Conservation (phyloP, 2,329 filamentous ascomycete species). For the Fusarium euwallaceae region DNA sequence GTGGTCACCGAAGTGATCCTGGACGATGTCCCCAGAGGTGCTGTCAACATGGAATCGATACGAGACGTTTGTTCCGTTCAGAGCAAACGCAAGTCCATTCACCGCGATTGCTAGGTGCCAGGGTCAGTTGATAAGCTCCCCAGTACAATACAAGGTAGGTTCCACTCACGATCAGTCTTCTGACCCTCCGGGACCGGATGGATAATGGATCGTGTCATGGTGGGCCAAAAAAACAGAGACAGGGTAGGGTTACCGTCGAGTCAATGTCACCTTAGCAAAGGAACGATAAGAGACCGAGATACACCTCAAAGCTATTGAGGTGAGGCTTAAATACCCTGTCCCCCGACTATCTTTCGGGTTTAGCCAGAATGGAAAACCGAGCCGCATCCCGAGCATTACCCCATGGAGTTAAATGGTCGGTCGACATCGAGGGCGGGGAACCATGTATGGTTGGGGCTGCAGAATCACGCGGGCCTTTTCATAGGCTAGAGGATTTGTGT, state of each 20-base stretch:
- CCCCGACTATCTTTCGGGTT: background rate
- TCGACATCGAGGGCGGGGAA: background rate
- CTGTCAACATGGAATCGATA: conserved; percentile 75
- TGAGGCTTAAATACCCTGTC: conserved; percentile 9
- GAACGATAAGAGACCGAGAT: background rate
- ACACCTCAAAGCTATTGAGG: background rate
- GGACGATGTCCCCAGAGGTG: conserved; percentile 66
- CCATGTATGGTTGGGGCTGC: background rate
- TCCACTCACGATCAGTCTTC: background rate
- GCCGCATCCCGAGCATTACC: conserved; percentile 32
- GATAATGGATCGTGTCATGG: conserved; percentile 2
- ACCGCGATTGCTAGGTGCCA: conserved; percentile 62
- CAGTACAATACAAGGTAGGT: too few relatives aligned
- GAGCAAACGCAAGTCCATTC: conserved; percentile 67
- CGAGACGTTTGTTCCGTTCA: conserved; percentile 68
- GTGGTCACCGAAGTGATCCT: conserved; percentile 72
- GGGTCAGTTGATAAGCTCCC: conserved; percentile 9
- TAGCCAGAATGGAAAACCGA: background rate
- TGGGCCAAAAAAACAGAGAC: background rate
- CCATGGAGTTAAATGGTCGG: conserved; percentile 23
- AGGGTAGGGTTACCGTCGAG: background rate
- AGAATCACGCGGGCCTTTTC: background rate
- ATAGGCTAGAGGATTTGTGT: background rate
- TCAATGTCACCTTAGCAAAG: background rate
- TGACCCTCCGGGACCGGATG: background rate